These are phyloP conservation scores for Lasiosphaeria ovina DNA, from an alignment of 495 filamentous ascomycete species.

Conservation along the genomic window DNA sequence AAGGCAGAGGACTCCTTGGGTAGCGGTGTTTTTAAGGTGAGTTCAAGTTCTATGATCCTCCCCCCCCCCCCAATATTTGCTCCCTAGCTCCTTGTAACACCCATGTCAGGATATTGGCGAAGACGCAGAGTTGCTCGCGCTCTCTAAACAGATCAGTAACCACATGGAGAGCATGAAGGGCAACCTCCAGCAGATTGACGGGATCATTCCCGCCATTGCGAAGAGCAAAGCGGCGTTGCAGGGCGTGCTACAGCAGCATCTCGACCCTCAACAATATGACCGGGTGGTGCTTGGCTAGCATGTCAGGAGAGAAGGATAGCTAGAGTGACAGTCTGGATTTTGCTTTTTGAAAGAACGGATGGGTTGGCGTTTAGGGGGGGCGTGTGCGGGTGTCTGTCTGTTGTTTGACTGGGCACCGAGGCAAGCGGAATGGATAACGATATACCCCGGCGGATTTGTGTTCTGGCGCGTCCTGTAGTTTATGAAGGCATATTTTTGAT, in stretches of 20 bases:
- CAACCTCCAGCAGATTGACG: constrained; percentile 54
- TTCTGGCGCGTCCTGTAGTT: too few species aligned
- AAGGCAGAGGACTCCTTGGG: not conserved
- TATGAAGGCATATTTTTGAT: too few species aligned
- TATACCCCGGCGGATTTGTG: too few species aligned
- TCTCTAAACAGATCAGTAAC: constrained; percentile 43
- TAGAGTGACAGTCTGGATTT: not conserved
- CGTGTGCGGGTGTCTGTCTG: too few species aligned
- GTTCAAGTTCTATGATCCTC: constrained; percentile 6
- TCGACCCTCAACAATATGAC: constrained; percentile 45
- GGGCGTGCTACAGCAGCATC: constrained; percentile 41
- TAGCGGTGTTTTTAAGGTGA: constrained; percentile 30
- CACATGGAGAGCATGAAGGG: constrained; percentile 58
- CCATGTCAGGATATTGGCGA: constrained; percentile 25
- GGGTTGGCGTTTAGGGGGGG: too few species aligned
- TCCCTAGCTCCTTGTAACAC: not conserved
- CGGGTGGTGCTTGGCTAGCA: constrained; percentile 39
- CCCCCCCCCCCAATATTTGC: not conserved
- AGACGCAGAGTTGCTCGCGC: constrained; percentile 34
- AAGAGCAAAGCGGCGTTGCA: constrained; percentile 43
- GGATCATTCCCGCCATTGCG: constrained; percentile 40
- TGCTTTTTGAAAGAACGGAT: not conserved
- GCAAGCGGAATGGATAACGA: too few species aligned
- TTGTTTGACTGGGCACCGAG: too few species aligned
- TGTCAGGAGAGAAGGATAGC: too few species aligned